phyloP scores from a whole-genome alignment of 306 rosid genomes.

The Vigna angularis region DNA sequence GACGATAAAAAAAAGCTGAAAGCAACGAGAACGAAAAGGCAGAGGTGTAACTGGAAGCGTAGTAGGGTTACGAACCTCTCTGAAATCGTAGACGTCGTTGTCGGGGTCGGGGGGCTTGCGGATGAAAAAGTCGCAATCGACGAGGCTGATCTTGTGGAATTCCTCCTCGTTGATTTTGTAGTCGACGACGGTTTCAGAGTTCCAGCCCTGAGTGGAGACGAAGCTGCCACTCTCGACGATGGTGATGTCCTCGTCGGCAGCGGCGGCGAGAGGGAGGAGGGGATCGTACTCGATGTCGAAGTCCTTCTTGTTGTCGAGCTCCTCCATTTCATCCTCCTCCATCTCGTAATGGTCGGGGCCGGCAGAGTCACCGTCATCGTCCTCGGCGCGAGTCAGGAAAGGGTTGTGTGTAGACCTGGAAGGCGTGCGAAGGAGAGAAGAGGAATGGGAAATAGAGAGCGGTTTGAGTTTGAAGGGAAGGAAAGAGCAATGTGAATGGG shows the following conservation, averaged over 20 bases:
- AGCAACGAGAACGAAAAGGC: not conserved
- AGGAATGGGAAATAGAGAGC: conserved; percentile 16
- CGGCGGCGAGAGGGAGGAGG: conserved; percentile 37
- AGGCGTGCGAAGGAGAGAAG: conserved; percentile 12
- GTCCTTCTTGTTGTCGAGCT: conserved; percentile 89
- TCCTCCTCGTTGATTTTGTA: conserved; percentile 89
- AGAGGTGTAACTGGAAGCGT: not conserved
- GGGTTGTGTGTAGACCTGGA: conserved; percentile 43
- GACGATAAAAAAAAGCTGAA: not conserved
- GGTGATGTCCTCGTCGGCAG: conserved; percentile 56
- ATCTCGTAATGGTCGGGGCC: conserved; percentile 84
- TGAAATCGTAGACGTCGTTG: conserved; percentile 84
- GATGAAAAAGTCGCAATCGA: conserved; percentile 87
- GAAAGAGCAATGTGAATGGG: conserved; percentile 40
- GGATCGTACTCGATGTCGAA: conserved; percentile 91
- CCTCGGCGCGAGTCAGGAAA: conserved; percentile 69
- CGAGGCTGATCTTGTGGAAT: conserved; percentile 82
- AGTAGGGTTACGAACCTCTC: conserved; percentile 63
- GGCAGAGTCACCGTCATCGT: conserved; percentile 65
- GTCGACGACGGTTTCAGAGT: conserved; percentile 79
- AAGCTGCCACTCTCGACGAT: conserved; percentile 72
- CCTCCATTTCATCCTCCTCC: conserved; percentile 87
- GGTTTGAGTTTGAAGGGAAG: conserved; percentile 46
- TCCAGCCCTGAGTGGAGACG: conserved; percentile 82
- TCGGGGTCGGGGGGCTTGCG: conserved; percentile 92